Base-by-base conservation (phyloP, 805 yeast species). In the Suhomyces faveliae region DNA sequence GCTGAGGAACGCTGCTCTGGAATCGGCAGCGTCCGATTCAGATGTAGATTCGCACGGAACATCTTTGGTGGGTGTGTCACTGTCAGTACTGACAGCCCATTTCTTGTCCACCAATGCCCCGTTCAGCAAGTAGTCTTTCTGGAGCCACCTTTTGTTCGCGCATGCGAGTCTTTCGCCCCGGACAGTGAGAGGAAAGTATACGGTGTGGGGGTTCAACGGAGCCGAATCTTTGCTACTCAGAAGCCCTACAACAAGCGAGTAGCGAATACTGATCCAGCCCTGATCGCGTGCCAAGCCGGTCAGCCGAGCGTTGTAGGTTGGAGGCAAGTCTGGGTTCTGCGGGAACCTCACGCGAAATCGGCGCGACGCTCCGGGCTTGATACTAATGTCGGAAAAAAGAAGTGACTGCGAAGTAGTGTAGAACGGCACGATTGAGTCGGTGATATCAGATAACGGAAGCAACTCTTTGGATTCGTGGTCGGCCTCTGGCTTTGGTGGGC, bases 301-400 rank as follows among this genome's bases (percentile, higher is more conserved):
- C 76, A 70, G 74, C 12, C 59, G 56, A 6, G 71, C 54, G 51
- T 73, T 73, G 55, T 73, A 73, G 11, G 70, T 62, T 0, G 78
- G 78, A 6, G 78, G 76, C 25, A 65, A 52, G 12, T 54, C 52
- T 6, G 46, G 43, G n/a, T 50, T 44, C 2, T 52, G 53, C 1
- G 63, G 66, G 46, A 69, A 55, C 37, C 51, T 58, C 7, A 71
- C 43, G 13, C 45, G 52, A 51, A 60, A 67, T 3, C 51, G 30
- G 42, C 57, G 57, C 1, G 53, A 27, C 1, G 57, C 49, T 2
- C 50, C 50, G 13, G 61, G 60, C 6, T 46, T 47, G 7, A 71
- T 49, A 1, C 42, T 35, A 3, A 67, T 47, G 47, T 71, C 67
- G 9, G 71, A 55, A 47, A 73, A 73, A n/a, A 72, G 47, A 25